Base-by-base conservation (phyloP, 1,284 basidiomycete genomes). In the Chondrostereum purpureum region DNA sequence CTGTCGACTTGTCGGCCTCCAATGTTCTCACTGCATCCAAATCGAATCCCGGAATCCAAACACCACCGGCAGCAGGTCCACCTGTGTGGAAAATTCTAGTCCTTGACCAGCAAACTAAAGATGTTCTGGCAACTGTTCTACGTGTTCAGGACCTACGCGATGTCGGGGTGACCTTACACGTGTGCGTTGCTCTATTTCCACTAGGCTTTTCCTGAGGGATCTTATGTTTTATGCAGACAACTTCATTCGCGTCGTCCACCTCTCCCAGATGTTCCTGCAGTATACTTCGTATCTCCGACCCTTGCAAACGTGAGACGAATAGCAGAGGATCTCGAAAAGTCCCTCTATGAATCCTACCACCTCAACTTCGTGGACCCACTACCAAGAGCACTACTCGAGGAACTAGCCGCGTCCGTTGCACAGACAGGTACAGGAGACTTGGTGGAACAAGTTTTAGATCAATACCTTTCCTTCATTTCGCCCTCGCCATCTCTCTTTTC, bases 61-160 rank as follows among this genome's bases (percentile, higher is more conserved):
- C 69, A 4, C 66, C 77, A 3, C 63, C 72, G 5, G 60, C 72
- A 1, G 67, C 79, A n/a, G 80, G 77, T 0, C 88, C 92, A 21
- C 83, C 91, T 3, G 83, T 96, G 3, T 99, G 96, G 95, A 99
- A 99, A 66, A 85, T 99, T 5, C 73, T 99, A 5, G 83, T 99
- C 1, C 73, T 99, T 50, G 96, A 99, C 65, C 91, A 95, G 60
- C 79, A 88, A 53, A 95, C 92, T 42, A 96, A 98, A 64, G 95
- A 99, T 62, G 86, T 99, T 22, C 75, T 99, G 22, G 94, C 95
- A 8, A 98, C 96, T 0, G 88, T 92, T 13, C 67, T 99, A 54
- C 80, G 94, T 45, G 96, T 99, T 1, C 94, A 97, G 63, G 96
- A 99, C 66, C 72, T 99, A 49, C 78, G 96, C 43, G 94, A 98